Evolutionary conservation across 345 rosid genomes (phyloP).

Genomic region (Rhizophora apiculata): DNA sequence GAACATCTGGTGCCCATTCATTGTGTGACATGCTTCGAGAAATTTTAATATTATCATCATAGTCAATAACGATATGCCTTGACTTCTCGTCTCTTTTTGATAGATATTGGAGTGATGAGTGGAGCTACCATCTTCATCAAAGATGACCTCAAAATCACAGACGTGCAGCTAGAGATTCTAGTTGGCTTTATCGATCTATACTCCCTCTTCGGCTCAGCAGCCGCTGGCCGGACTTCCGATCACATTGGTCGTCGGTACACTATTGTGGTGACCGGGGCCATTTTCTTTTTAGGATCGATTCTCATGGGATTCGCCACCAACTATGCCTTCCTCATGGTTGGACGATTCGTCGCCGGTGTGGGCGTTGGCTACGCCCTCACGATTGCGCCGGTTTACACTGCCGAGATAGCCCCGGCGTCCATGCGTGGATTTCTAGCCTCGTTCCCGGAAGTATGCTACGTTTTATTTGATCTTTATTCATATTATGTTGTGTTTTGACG

Average conservation of each 20-base stretch:
- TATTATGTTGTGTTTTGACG: background rate
- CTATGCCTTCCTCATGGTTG: constrained; percentile 86
- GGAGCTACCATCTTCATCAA: constrained; percentile 60
- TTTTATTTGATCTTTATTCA: background rate
- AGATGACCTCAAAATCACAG: constrained; percentile 42
- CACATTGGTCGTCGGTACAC: constrained; percentile 94
- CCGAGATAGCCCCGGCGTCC: constrained; percentile 85
- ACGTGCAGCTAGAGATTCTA: constrained; percentile 48
- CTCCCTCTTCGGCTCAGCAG: constrained; percentile 66
- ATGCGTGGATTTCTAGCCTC: constrained; percentile 88
- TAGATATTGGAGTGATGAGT: constrained; percentile 89
- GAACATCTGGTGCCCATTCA: no score
- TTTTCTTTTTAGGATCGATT: constrained; percentile 79
- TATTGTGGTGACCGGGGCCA: constrained; percentile 68
- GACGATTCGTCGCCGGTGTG: constrained; percentile 86
- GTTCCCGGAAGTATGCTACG: constrained; percentile 64
- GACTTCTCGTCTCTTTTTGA: background rate
- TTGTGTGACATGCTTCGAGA: no score
- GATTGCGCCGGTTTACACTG: constrained; percentile 93
- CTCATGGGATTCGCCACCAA: constrained; percentile 83
- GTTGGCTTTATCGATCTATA: constrained; percentile 60
- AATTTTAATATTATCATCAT: no score
- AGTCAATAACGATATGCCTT: background rate
- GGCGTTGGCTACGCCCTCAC: constrained; percentile 89
- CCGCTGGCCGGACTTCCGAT: constrained; percentile 83